Conservation (phyloP, 208 protist genomes). For the Acanthamoeba royreba region DNA sequence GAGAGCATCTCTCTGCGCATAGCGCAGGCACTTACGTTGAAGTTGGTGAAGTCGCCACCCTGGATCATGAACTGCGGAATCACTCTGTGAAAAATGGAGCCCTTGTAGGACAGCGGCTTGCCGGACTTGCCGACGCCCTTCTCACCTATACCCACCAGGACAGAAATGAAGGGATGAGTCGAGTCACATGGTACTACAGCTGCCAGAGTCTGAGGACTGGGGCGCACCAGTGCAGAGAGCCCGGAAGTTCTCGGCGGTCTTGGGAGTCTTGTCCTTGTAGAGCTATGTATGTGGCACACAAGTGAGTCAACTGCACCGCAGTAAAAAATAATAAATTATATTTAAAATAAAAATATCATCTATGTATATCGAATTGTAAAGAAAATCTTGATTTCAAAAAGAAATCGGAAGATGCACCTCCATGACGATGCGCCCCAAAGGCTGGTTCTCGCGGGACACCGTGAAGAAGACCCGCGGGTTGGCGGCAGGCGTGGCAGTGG, state of each 20-base stretch:
- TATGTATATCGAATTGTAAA: background rate
- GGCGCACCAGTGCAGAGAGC: conserved; percentile 71
- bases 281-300: background rate
- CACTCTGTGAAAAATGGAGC: background rate
- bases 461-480: conserved; percentile 71
- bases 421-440: conserved; percentile 26
- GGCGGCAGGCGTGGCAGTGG: background rate
- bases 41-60: conserved; percentile 97
- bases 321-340: background rate
- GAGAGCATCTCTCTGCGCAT: background rate
- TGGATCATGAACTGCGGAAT: conserved; percentile 86
- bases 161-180: background rate
- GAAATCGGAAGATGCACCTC: conserved; percentile 33
- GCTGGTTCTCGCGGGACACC: conserved; percentile 15
- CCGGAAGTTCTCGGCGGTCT: conserved; percentile 75
- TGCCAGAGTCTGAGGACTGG: conserved; percentile 14
- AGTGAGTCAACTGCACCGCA: background rate
- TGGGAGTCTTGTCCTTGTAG: conserved; percentile 64
- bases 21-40: conserved; percentile 63
- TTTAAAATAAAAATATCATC: background rate
- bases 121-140: conserved; percentile 85
- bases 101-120: conserved; percentile 95
- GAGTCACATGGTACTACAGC: background rate
- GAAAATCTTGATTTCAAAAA: background rate
- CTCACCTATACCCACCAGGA: conserved; percentile 85